These are phyloP conservation scores for Echites panduratus DNA, from an alignment of 257 asterid genomes.

Conservation along the genomic window DNA sequence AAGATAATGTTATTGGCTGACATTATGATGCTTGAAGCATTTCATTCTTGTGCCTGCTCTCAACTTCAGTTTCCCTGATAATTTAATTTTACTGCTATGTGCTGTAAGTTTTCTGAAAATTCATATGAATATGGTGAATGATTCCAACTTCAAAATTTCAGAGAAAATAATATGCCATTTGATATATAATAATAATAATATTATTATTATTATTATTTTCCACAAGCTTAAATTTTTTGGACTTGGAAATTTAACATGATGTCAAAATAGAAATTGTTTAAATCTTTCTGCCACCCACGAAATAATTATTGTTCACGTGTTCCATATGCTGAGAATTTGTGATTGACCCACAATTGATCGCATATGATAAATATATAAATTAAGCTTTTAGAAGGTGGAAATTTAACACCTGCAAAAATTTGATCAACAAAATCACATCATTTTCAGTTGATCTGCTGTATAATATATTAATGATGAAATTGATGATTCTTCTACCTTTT, in stretches of 20 bases:
- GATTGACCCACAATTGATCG: too few species aligned
- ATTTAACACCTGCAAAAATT: background rate
- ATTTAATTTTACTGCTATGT: background rate
- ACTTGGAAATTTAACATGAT: too few species aligned
- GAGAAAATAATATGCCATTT: background rate
- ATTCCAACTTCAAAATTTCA: background rate
- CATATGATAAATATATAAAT: too few species aligned
- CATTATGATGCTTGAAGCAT: background rate
- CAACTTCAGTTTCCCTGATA: background rate
- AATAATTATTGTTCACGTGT: too few species aligned
- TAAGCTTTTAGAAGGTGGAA: too few species aligned
- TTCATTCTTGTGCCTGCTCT: background rate
- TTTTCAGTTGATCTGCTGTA: background rate
- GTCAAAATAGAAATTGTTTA: too few species aligned
- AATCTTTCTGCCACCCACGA: too few species aligned
- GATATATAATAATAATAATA: too few species aligned
- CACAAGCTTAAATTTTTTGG: too few species aligned
- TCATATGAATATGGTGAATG: background rate
- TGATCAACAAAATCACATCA: background rate
- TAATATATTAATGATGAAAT: background rate
- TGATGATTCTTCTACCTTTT: background rate
- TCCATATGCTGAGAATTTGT: too few species aligned
- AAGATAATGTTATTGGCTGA: background rate
- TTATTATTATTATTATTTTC: too few species aligned
- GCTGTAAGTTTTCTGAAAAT: background rate